Evolutionary conservation across 768 basidiomycete species (phyloP).

Genomic region (Panaeolus cyanescens): DNA sequence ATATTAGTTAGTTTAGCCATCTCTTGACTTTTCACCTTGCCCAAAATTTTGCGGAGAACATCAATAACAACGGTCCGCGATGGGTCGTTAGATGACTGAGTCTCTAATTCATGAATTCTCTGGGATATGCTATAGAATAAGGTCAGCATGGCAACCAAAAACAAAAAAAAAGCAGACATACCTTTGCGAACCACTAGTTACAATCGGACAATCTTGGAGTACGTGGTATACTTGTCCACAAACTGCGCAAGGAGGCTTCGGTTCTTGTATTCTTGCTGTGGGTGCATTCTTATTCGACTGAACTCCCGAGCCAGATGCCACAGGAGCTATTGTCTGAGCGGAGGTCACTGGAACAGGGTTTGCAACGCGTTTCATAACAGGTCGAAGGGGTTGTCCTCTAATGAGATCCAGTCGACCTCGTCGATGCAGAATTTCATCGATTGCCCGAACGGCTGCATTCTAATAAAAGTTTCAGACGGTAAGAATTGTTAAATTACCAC

Average conservation of each 20-base stretch:
- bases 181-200: slow-evolving; percentile 56
- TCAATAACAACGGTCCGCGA: slow-evolving; percentile 15
- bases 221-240: slow-evolving; percentile 5
- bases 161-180: slow-evolving; percentile 21
- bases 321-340: slow-evolving; percentile 13
- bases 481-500: slow-evolving; percentile 9
- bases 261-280: neutral
- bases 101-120: slow-evolving; percentile 25
- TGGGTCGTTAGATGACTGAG: slow-evolving; percentile 8
- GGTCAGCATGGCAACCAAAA: neutral
- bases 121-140: slow-evolving; percentile 25
- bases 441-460: slow-evolving; percentile 67
- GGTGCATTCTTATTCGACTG: neutral
- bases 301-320: neutral
- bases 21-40: slow-evolving; percentile 21
- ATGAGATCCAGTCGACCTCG: slow-evolving; percentile 61
- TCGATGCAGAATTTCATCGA: slow-evolving; percentile 61
- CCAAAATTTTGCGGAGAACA: slow-evolving; percentile 22
- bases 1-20: neutral
- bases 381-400: slow-evolving; percentile 63
- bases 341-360: slow-evolving; percentile 9
- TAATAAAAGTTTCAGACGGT: slow-evolving; percentile 27
- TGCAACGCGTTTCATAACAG: slow-evolving; percentile 37
- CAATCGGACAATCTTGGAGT: slow-evolving; percentile 51
- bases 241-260: slow-evolving; percentile 7